A percentile compares a stretch with the other conserved stretches of the same genome.
phyloP scores from a whole-genome alignment of 352 stramenopile genomes.

The Pythium sp. region DNA sequence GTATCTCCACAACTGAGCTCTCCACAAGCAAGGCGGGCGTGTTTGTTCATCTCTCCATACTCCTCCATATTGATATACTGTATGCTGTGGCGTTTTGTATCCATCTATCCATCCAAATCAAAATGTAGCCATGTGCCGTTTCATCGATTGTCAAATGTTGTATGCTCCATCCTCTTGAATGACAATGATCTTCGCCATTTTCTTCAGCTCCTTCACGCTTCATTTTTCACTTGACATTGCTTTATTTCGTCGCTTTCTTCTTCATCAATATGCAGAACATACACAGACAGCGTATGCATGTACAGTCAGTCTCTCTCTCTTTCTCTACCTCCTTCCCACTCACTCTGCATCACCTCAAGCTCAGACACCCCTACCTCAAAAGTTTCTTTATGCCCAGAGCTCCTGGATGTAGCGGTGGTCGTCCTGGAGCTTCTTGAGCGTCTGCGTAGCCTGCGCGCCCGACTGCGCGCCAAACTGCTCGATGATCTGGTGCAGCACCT shows the following conservation, averaged over 20 bases:
- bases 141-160: not conserved
- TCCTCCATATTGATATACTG: not conserved
- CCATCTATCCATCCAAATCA: not conserved
- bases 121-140: not conserved
- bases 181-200: not conserved
- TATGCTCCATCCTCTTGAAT: not conserved
- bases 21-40: too few relatives aligned
- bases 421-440: slow-evolving; percentile 89
- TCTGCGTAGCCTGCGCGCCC: slow-evolving; percentile 58
- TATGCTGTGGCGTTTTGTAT: not conserved
- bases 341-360: not conserved
- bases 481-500: slow-evolving; percentile 88
- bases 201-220: not conserved
- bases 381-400: slow-evolving; percentile 79
- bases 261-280: not conserved
- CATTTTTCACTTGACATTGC: not conserved
- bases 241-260: not conserved
- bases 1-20: not conserved
- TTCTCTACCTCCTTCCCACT: not conserved
- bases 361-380: not conserved
- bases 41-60: not conserved
- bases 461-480: slow-evolving; percentile 58
- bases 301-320: not conserved
- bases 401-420: slow-evolving; percentile 94
- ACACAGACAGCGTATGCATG: not conserved